Evolutionary conservation across 2,329 filamentous ascomycete genomes (phyloP), one percentile per base, ranked within the genome.

Genomic region (Epichloe elymi): DNA sequence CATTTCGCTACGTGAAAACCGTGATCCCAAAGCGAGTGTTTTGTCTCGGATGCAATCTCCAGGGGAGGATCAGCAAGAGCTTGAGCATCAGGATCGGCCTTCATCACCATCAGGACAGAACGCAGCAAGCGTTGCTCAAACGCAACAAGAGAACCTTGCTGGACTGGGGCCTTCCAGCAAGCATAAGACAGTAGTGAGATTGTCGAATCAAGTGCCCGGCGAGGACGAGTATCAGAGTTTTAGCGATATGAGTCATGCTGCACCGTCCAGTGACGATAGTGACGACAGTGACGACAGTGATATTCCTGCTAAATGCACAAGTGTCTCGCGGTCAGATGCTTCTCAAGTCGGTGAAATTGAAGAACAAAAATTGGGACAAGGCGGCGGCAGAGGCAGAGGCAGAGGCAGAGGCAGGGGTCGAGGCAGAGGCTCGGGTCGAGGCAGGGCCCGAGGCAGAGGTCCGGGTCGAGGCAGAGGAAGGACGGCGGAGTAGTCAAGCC

Each of bases 401-500:
- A 2, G 5, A 23, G 23, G 47, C 20, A 46, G 44, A 2, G 54
- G 55, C n/a, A 42, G 54, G 51, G 23, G 20, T 4, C 5, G 20
- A 23, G 20, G 20, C 14, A 43, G 51, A n/a, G n/a, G n/a, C n/a
- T n/a, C n/a, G 42, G 52, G 51, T 5, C 41, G 55, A 41, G 53
- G 56, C 30, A 38, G 54, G 8, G 47, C 33, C 5, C 46, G 57
- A 30, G 55, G 59, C 5, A 52, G 62, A 41, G 57, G 55, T 1
- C 56, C 8, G 8, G 26, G 26, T 10, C 8, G 26, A 10, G 26
- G 26, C 26, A 33, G 42, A 33, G 26, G 42, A 17, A 44, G 42
- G 26, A n/a, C 42, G n/a, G 7, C 42, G 26, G 33, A 30, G 42
- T 30, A 44, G 26, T 33, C 42, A 44, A 44, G 30, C 12, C 33